Conservation (phyloP, 768 basidiomycete species). For the Hemileccinum impolitum region DNA sequence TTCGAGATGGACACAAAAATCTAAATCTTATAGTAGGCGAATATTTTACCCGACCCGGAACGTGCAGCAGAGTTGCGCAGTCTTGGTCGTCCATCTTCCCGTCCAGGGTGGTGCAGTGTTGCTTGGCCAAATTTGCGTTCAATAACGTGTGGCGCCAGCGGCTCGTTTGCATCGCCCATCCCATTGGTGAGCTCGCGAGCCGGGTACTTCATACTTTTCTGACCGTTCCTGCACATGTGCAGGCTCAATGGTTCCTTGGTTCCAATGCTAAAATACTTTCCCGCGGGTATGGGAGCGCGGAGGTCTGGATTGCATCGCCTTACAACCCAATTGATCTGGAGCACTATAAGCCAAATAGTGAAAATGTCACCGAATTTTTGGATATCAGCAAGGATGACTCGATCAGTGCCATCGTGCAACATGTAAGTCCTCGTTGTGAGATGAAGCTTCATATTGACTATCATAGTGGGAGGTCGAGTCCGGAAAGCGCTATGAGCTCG, state of each 20-base stretch:
- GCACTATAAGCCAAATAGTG: neutral
- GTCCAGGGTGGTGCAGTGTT: slow-evolving; percentile 11
- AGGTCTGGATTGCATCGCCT: slow-evolving; percentile 4
- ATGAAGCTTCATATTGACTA: neutral
- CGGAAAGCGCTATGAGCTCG: slow-evolving; percentile 16
- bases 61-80: slow-evolving; percentile 8
- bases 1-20: too few species aligned
- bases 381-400: neutral
- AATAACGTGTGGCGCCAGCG: slow-evolving; percentile 6
- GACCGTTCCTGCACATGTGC: neutral
- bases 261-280: neutral
- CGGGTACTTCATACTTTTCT: neutral
- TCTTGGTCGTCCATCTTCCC: slow-evolving; percentile 13
- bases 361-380: slow-evolving; percentile 9
- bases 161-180: slow-evolving; percentile 10
- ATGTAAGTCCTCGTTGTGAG: neutral
- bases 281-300: slow-evolving; percentile 3
- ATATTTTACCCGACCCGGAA: neutral
- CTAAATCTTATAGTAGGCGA: neutral
- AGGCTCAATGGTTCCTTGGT: slow-evolving; percentile 16
- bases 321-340: slow-evolving; percentile 8
- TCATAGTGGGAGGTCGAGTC: slow-evolving; percentile 16
- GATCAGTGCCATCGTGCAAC: neutral
- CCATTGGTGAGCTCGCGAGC: slow-evolving; percentile 6
- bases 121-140: slow-evolving; percentile 13